A percentile compares a stretch with the other conserved stretches of the same genome.
Evolutionary conservation across 2,329 filamentous ascomycete species (phyloP).

Genomic region (Pseudocercospora ulei): DNA sequence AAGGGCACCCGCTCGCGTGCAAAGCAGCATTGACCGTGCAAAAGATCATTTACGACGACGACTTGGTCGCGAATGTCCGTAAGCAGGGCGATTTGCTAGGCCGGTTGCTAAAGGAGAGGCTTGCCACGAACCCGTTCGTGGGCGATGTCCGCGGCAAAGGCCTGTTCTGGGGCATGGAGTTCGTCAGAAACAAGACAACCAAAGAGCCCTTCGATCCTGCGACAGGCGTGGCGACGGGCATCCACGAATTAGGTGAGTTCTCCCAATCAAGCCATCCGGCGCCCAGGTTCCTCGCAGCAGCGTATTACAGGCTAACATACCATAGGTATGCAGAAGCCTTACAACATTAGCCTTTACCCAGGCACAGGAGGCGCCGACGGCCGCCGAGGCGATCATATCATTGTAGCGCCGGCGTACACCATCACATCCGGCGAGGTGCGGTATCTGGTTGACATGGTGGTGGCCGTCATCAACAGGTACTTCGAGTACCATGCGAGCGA

Average conservation of each 20-base stretch:
- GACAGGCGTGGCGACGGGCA: slow-evolving; percentile 39
- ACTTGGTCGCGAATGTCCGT: slow-evolving; percentile 51
- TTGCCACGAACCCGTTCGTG: slow-evolving; percentile 45
- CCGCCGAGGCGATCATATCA: slow-evolving; percentile 55
- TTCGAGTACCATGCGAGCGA: slow-evolving; percentile 27
- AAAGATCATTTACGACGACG: slow-evolving; percentile 48
- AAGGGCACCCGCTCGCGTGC: slow-evolving; percentile 52
- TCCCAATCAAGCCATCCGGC: slow-evolving; percentile 1
- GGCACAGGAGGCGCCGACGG: slow-evolving; percentile 53
- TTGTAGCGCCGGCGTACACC: slow-evolving; percentile 61
- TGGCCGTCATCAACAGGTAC: slow-evolving; percentile 45
- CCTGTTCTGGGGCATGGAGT: slow-evolving; percentile 52
- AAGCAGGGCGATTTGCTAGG: slow-evolving; percentile 46
- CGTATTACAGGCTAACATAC: neutral
- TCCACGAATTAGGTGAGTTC: slow-evolving; percentile 45
- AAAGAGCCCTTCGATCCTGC: slow-evolving; percentile 47
- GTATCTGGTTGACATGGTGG: slow-evolving; percentile 45
- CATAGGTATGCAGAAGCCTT: slow-evolving; percentile 37
- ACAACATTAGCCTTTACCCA: slow-evolving; percentile 54
- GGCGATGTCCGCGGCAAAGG: slow-evolving; percentile 54
- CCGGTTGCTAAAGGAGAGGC: slow-evolving; percentile 36
- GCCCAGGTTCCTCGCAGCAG: neutral
- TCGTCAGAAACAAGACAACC: slow-evolving; percentile 47
- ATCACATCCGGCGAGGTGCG: slow-evolving; percentile 50
- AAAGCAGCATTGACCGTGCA: slow-evolving; percentile 56